A percentile compares a stretch with the other conserved stretches of the same genome.
Evolutionary conservation across 257 asterid species (phyloP).

Genomic region (Nicotiana paniculata): DNA sequence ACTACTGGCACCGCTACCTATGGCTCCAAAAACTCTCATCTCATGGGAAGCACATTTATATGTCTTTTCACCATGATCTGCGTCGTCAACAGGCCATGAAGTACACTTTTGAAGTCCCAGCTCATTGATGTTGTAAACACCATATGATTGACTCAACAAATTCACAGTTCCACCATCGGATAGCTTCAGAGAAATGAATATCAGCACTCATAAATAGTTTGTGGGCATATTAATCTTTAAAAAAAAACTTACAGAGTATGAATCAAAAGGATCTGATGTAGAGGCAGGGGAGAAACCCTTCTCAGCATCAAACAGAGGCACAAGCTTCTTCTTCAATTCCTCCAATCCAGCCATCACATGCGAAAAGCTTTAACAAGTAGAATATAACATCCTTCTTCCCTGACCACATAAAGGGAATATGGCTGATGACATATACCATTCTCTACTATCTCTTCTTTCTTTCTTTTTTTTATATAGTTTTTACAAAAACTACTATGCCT

Average conservation of each 20-base stretch:
- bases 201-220: background rate
- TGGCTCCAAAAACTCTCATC: slow-evolving; percentile 89
- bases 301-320: slow-evolving; percentile 91
- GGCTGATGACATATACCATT: background rate
- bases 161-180: slow-evolving; percentile 90
- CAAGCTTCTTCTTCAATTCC: slow-evolving; percentile 86
- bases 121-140: slow-evolving; percentile 86
- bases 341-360: slow-evolving; percentile 77
- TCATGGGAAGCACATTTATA: slow-evolving; percentile 90
- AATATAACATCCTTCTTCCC: background rate
- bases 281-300: slow-evolving; percentile 86
- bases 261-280: slow-evolving; percentile 70
- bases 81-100: slow-evolving; percentile 46
- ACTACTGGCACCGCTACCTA: slow-evolving; percentile 98
- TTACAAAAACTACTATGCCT: background rate
- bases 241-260: slow-evolving; percentile 47
- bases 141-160: slow-evolving; percentile 86
- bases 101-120: slow-evolving; percentile 84
- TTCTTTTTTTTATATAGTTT: too few relatives aligned
- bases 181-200: slow-evolving; percentile 29
- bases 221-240: background rate
- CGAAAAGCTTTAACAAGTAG: background rate
- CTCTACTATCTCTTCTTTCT: background rate
- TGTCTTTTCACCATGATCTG: slow-evolving; percentile 68
- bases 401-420: background rate